phyloP scores from a whole-genome alignment of 164 flowering plant species.

The Protea cynaroides region DNA sequence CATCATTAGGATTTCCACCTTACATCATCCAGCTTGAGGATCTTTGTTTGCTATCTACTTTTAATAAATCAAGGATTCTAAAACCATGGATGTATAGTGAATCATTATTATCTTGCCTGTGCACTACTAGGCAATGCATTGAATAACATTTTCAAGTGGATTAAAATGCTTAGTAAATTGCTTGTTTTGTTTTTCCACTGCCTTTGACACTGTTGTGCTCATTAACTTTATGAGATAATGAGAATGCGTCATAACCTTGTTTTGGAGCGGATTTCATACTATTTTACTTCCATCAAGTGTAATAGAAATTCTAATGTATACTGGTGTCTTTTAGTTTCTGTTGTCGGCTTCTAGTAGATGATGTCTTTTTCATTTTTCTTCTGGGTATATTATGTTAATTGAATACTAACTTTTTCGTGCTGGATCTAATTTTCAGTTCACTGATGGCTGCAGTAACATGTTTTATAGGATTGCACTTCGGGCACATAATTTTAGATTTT shows the following conservation, averaged over 20 bases:
- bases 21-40: too few relatives aligned
- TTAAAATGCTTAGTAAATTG: neutral
- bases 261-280: too few relatives aligned
- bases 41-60: too few relatives aligned
- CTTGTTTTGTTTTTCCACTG: neutral
- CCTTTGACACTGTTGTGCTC: too few relatives aligned
- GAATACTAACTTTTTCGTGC: conserved; percentile 9
- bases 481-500: conserved; percentile 52
- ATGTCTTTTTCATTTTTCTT: neutral
- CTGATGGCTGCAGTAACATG: conserved; percentile 71
- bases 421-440: conserved; percentile 38
- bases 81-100: neutral
- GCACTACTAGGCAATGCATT: neutral
- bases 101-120: neutral
- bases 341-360: neutral
- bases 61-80: too few relatives aligned
- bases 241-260: too few relatives aligned
- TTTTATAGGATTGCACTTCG: conserved; percentile 65
- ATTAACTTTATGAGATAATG: too few relatives aligned
- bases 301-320: neutral
- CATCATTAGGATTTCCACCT: too few relatives aligned
- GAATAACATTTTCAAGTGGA: neutral
- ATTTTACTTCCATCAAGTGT: too few relatives aligned
- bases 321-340: neutral
- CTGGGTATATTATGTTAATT: neutral